These are phyloP conservation scores for Ogataea chonburiensis DNA, from an alignment of 805 yeast genomes.

Conservation along the genomic window DNA sequence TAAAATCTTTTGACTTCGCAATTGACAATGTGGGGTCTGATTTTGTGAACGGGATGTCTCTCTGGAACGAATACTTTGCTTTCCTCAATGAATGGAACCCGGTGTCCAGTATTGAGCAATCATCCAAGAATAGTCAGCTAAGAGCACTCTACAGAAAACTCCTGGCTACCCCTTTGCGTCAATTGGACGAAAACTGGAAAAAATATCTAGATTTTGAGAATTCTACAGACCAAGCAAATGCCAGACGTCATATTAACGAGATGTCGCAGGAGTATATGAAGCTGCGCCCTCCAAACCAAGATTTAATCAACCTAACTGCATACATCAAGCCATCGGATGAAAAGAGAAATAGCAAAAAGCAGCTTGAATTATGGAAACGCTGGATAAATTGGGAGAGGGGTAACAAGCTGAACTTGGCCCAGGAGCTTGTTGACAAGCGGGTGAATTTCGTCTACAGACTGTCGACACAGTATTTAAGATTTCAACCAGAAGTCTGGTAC, in stretches of 20 bases:
- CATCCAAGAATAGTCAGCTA: conserved; percentile 72
- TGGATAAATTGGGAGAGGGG: conserved; percentile 81
- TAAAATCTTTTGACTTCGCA: conserved; percentile 83
- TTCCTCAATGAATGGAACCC: conserved; percentile 80
- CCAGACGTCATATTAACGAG: conserved; percentile 82
- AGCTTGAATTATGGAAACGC: conserved; percentile 57
- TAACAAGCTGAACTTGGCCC: conserved; percentile 63
- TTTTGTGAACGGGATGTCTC: conserved; percentile 53
- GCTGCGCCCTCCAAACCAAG: conserved; percentile 74
- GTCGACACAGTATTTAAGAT: conserved; percentile 58
- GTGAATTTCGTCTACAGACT: conserved; percentile 71
- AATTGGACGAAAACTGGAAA: conserved; percentile 78
- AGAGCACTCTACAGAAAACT: conserved; percentile 71
- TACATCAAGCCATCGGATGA: conserved; percentile 18
- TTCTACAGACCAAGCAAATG: conserved; percentile 67
- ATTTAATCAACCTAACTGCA: conserved; percentile 57
- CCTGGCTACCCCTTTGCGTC: conserved; percentile 70
- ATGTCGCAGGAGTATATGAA: conserved; percentile 82
- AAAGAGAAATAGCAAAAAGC: conserved; percentile 32
- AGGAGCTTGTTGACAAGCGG: conserved; percentile 51
- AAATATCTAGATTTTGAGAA: conserved; percentile 82
- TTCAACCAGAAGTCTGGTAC: conserved; percentile 77
- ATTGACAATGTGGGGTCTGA: conserved; percentile 77
- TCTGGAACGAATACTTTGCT: conserved; percentile 83
- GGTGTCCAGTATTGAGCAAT: conserved; percentile 77